Conservation (phyloP, 495 filamentous ascomycete species). For the Podospora appendiculata region DNA sequence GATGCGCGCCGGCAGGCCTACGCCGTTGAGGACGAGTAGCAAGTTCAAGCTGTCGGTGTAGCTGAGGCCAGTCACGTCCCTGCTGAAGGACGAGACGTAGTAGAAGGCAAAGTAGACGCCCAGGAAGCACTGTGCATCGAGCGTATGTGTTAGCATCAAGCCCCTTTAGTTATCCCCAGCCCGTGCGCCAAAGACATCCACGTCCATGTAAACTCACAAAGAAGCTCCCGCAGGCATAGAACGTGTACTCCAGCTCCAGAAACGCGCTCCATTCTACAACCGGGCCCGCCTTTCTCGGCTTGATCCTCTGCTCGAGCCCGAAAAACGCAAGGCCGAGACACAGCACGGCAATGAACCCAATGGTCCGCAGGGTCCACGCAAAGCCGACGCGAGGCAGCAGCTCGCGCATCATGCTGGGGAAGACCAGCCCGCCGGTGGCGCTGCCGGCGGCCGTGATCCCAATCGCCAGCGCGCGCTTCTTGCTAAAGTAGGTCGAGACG, state of each 20-base stretch:
- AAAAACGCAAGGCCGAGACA: neutral
- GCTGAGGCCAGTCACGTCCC: slow-evolving; percentile 35
- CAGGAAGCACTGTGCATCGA: slow-evolving; percentile 20
- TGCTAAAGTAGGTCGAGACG: slow-evolving; percentile 70
- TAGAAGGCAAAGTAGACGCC: slow-evolving; percentile 66
- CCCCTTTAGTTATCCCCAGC: too few relatives aligned
- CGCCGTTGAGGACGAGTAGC: slow-evolving; percentile 66
- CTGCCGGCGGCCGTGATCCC: slow-evolving; percentile 60
- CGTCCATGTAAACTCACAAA: slow-evolving; percentile 33
- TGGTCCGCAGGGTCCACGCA: slow-evolving; percentile 57
- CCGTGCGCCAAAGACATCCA: too few relatives aligned
- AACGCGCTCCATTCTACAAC: slow-evolving; percentile 64
- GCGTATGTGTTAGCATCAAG: too few relatives aligned
- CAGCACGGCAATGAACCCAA: slow-evolving; percentile 1
- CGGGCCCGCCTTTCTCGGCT: slow-evolving; percentile 46
- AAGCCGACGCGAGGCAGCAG: slow-evolving; percentile 66
- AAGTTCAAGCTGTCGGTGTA: slow-evolving; percentile 54
- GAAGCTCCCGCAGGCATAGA: slow-evolving; percentile 59
- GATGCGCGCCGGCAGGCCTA: slow-evolving; percentile 56
- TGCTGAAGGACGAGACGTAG: slow-evolving; percentile 57
- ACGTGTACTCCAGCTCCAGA: slow-evolving; percentile 53
- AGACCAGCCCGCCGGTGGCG: slow-evolving; percentile 70
- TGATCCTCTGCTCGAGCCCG: neutral
- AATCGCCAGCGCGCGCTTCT: slow-evolving; percentile 58
- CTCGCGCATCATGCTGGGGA: slow-evolving; percentile 62